phyloP scores from a whole-genome alignment of 2,329 filamentous ascomycete genomes.

The Xylariaceae sp. region DNA sequence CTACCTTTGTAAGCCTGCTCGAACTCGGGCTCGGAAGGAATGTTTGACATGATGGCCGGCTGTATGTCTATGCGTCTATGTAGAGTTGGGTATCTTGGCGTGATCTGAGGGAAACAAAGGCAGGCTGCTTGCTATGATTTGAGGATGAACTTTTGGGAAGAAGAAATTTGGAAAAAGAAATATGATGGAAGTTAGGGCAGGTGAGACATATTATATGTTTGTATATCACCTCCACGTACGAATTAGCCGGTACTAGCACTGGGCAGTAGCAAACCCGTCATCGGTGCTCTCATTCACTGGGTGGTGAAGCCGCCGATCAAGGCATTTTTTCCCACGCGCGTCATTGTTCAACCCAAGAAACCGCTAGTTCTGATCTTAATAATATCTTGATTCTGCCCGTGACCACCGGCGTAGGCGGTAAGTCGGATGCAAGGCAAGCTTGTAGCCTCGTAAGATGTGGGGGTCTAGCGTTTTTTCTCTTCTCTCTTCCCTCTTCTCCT shows the following conservation, averaged over 20 bases:
- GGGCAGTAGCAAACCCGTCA: constrained; percentile 22
- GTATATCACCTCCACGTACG: background rate
- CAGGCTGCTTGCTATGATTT: background rate
- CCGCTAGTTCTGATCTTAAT: constrained; percentile 13
- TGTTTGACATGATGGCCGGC: constrained; percentile 69
- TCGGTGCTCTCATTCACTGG: constrained; percentile 16
- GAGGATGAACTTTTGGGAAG: constrained; percentile 1
- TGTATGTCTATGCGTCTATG: background rate
- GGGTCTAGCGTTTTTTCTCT: background rate
- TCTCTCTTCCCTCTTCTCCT: too few relatives aligned
- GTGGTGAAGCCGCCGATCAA: constrained; percentile 20
- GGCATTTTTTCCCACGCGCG: constrained; percentile 8
- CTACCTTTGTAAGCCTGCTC: constrained; percentile 96
- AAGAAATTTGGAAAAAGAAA: background rate
- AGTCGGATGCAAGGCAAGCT: constrained; percentile 18
- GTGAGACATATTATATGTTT: constrained; percentile 15
- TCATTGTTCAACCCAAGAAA: constrained; percentile 8
- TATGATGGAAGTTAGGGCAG: constrained; percentile 7
- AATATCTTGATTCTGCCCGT: constrained; percentile 16
- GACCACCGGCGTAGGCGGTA: background rate
- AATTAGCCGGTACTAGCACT: background rate
- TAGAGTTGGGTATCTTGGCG: constrained; percentile 18
- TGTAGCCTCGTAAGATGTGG: constrained; percentile 19
- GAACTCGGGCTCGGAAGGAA: constrained; percentile 91
- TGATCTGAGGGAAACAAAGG: background rate